These are phyloP conservation scores for Dactylis glomerata DNA, from an alignment of 176 grass and related monocot genomes.

Conservation along the genomic window DNA sequence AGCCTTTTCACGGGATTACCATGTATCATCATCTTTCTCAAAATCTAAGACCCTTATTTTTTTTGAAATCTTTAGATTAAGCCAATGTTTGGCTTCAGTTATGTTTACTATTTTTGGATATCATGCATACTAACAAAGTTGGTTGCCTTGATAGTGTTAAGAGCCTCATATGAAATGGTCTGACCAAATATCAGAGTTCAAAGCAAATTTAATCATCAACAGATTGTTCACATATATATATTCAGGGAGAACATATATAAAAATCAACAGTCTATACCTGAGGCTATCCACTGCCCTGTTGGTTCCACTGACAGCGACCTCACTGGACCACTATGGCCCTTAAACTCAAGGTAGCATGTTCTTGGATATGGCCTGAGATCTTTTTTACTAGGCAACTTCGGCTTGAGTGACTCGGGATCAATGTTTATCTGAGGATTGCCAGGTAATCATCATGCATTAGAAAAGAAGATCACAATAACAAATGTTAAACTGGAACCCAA, in stretches of 20 bases:
- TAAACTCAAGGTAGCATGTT: conserved; percentile 93
- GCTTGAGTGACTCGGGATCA: conserved; percentile 88
- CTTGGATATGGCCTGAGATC: conserved; percentile 93
- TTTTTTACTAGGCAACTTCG: conserved; percentile 92
- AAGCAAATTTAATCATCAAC: not conserved
- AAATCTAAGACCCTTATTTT: not conserved
- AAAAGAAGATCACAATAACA: not conserved
- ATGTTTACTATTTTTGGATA: conserved; percentile 15
- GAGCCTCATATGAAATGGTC: not conserved
- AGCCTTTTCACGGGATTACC: not conserved
- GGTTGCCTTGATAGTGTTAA: not conserved
- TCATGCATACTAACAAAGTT: not conserved
- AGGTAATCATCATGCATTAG: conserved; percentile 20
- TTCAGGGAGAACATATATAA: not conserved
- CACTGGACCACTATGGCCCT: conserved; percentile 73
- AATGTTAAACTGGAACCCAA: conserved; percentile 4
- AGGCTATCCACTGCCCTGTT: conserved; percentile 88
- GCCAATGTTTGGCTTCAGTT: not conserved
- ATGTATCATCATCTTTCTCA: not conserved
- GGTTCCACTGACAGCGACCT: conserved; percentile 78
- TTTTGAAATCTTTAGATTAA: not conserved
- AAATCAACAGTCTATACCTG: conserved; percentile 51
- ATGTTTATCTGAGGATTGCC: conserved; percentile 80
- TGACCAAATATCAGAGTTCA: not conserved
- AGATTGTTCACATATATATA: not conserved